phyloP scores from a whole-genome alignment of 495 filamentous ascomycete genomes.

The Podospora sp. region DNA sequence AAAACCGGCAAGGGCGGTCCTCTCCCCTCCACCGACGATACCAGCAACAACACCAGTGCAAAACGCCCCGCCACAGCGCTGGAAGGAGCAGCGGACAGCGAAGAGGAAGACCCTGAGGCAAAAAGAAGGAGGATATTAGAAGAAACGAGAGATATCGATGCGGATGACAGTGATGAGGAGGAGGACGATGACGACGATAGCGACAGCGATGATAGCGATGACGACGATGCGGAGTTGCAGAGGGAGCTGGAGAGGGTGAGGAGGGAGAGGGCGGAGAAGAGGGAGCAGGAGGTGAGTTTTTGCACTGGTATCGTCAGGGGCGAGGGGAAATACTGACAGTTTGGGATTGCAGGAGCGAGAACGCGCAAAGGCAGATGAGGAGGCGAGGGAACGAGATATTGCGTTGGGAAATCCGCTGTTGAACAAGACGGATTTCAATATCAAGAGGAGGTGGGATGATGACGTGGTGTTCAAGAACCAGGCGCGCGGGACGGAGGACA shows the following conservation, averaged over 20 bases:
- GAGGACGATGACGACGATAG: constrained; percentile 60
- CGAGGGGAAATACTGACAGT: neutral
- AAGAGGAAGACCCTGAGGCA: constrained; percentile 68
- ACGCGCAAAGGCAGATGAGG: constrained; percentile 74
- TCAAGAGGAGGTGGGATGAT: constrained; percentile 92
- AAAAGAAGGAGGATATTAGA: constrained; percentile 88
- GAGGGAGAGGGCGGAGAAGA: constrained; percentile 81
- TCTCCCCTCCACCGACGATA: constrained; percentile 37
- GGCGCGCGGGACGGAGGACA: constrained; percentile 90
- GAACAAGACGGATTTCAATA: constrained; percentile 71
- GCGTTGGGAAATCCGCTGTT: constrained; percentile 90
- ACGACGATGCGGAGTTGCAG: constrained; percentile 87
- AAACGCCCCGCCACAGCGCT: constrained; percentile 61
- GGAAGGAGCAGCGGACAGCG: constrained; percentile 38
- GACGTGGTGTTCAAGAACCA: constrained; percentile 99
- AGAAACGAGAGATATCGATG: constrained; percentile 87
- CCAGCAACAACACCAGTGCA: constrained; percentile 40
- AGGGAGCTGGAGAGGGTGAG: constrained; percentile 95
- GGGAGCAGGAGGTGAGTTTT: constrained; percentile 63
- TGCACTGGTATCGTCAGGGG: neutral
- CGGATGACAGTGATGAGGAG: constrained; percentile 73
- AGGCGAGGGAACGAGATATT: constrained; percentile 82
- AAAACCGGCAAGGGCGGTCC: constrained; percentile 69
- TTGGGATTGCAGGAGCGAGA: constrained; percentile 59
- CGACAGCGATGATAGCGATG: constrained; percentile 74